These are phyloP conservation scores for Omphalotus guepiniiformis DNA, from an alignment of 768 basidiomycete genomes.

Conservation along the genomic window DNA sequence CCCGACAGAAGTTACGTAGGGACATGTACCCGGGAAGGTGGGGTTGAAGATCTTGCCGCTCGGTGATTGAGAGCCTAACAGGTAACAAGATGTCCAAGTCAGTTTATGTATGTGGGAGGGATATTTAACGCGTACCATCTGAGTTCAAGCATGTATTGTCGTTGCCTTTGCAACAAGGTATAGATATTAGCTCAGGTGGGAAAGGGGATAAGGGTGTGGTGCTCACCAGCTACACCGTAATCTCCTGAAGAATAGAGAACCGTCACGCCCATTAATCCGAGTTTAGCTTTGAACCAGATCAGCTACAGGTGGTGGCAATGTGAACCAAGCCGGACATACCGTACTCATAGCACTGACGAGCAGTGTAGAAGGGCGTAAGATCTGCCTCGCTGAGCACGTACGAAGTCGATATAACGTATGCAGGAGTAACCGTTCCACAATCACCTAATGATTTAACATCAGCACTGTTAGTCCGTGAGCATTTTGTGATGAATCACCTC, in stretches of 20 bases:
- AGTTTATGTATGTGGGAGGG: conserved; percentile 8
- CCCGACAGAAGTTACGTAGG: conserved; percentile 48
- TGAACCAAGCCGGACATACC: conserved; percentile 16
- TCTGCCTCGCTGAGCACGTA: conserved; percentile 30
- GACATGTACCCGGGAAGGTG: conserved; percentile 33
- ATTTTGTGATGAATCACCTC: conserved; percentile 37
- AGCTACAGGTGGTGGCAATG: neutral
- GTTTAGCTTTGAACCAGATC: conserved; percentile 33
- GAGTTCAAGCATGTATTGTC: conserved; percentile 20
- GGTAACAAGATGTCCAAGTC: conserved; percentile 4
- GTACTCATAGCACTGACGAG: conserved; percentile 33
- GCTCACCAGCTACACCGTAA: conserved; percentile 33
- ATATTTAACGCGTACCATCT: conserved; percentile 9
- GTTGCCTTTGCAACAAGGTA: conserved; percentile 20
- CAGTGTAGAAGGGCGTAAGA: conserved; percentile 25
- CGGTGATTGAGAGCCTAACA: conserved; percentile 10
- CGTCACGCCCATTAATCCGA: conserved; percentile 33
- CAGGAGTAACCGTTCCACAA: conserved; percentile 32
- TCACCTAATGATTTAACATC: conserved; percentile 34
- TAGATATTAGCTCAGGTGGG: neutral
- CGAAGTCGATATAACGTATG: conserved; percentile 32
- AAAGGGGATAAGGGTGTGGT: neutral
- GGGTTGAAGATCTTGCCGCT: conserved; percentile 23
- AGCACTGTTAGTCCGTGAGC: conserved; percentile 40
- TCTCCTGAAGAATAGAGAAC: conserved; percentile 34